Percentiles rank a stretch among this genome's conserved stretches.
Conservation (phyloP, 176 grass and related monocot genomes). For the Eremochloa ophiuroides region DNA sequence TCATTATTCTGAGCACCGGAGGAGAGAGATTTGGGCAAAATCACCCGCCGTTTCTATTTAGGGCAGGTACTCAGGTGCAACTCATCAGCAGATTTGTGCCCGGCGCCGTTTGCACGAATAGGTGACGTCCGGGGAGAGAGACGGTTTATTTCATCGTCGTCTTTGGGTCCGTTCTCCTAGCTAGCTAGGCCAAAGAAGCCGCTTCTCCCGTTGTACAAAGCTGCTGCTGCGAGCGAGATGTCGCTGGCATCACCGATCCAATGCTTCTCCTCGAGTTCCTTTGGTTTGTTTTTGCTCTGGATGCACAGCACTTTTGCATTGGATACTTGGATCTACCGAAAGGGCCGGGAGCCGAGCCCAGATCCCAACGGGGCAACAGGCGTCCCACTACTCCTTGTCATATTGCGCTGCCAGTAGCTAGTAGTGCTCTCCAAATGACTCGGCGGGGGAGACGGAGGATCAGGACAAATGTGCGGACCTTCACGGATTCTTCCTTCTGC, state of each 20-base stretch:
- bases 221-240: no score
- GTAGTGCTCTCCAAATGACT: background rate
- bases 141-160: no score
- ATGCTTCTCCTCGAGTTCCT: background rate
- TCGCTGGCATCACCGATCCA: no score
- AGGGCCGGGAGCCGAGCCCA: background rate
- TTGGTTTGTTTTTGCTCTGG: background rate
- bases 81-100: no score
- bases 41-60: background rate
- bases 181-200: background rate
- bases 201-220: background rate
- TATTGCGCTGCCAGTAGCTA: background rate
- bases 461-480: background rate
- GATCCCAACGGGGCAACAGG: background rate
- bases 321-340: slow-evolving; percentile 8
- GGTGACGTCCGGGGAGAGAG: no score
- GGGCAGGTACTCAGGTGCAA: background rate
- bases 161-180: no score
- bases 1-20: background rate
- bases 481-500: background rate
- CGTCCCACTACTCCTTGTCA: background rate
- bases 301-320: background rate
- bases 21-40: background rate
- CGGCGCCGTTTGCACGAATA: background rate
- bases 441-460: no score